These are phyloP conservation scores for Clonostachys rosea DNA, from an alignment of 2,329 filamentous ascomycete species.

Conservation along the genomic window DNA sequence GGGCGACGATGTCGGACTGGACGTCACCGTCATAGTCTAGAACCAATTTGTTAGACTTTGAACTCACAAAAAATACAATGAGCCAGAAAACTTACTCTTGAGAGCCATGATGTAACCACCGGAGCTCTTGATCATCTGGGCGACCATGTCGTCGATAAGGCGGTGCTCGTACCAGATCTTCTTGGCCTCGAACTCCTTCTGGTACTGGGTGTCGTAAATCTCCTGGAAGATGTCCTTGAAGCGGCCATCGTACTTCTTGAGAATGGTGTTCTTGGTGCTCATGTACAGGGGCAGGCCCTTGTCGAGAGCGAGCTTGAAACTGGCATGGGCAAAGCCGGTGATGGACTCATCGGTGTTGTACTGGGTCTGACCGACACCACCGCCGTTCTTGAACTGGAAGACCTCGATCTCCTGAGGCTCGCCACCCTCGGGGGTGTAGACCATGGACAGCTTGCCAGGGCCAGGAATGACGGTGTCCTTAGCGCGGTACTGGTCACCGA, in stretches of 20 bases:
- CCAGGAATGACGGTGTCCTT: constrained; percentile 84
- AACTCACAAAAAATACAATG: neutral
- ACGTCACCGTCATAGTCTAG: constrained; percentile 98
- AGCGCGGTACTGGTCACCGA: constrained; percentile 97
- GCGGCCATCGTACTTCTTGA: constrained; percentile 97
- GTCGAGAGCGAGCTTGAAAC: constrained; percentile 89
- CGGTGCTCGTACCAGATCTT: constrained; percentile 99
- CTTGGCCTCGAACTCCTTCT: constrained; percentile 83
- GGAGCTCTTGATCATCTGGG: constrained; percentile 99
- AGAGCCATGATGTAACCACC: constrained; percentile 96
- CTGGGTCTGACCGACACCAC: constrained; percentile 88
- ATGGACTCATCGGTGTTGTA: constrained; percentile 99
- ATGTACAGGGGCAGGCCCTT: constrained; percentile 95
- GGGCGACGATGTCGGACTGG: constrained; percentile 96
- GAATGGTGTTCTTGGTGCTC: constrained; percentile 99
- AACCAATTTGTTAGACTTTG: constrained; percentile 4
- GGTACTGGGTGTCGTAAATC: constrained; percentile 84
- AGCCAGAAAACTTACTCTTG: constrained; percentile 67
- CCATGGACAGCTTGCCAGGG: constrained; percentile 87
- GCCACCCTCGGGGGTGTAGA: constrained; percentile 83
- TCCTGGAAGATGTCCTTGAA: constrained; percentile 99
- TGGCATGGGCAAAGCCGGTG: constrained; percentile 88
- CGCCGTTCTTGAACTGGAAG: constrained; percentile 80
- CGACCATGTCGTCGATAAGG: constrained; percentile 99
- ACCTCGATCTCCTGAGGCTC: constrained; percentile 84